Evolutionary conservation across 495 filamentous ascomycete species (phyloP).

Genomic region (Hypoxylon perforatum): DNA sequence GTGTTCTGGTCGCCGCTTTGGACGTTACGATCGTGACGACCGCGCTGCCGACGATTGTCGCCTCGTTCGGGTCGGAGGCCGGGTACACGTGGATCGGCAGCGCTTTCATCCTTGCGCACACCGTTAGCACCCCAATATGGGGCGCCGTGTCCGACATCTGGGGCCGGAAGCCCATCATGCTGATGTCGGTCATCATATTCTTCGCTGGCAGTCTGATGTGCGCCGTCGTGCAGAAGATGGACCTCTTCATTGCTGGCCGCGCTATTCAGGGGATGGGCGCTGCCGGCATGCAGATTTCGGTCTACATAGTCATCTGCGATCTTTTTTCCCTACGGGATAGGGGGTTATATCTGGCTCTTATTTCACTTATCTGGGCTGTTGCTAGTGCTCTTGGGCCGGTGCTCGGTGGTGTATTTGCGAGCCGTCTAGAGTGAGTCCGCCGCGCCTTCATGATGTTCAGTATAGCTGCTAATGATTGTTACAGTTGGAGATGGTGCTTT

Average conservation of each 20-base stretch:
- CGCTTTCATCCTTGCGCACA: slow-evolving; percentile 60
- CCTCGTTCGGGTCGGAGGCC: not conserved
- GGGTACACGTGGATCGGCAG: slow-evolving; percentile 44
- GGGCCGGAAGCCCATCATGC: slow-evolving; percentile 76
- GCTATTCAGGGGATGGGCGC: slow-evolving; percentile 80
- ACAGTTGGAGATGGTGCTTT: slow-evolving; percentile 43
- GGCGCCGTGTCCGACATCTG: slow-evolving; percentile 69
- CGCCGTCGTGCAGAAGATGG: slow-evolving; percentile 65
- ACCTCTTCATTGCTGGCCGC: slow-evolving; percentile 70
- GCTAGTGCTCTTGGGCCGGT: slow-evolving; percentile 66
- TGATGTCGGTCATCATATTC: slow-evolving; percentile 72
- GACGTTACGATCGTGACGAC: slow-evolving; percentile 70
- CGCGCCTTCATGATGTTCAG: slow-evolving; percentile 41
- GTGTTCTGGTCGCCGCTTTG: slow-evolving; percentile 62
- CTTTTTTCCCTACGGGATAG: slow-evolving; percentile 72
- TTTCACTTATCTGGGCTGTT: slow-evolving; percentile 72
- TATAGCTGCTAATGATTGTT: slow-evolving; percentile 26
- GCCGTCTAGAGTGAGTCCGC: slow-evolving; percentile 9
- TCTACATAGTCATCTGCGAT: slow-evolving; percentile 81
- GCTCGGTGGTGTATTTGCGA: slow-evolving; percentile 77
- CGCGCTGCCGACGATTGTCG: slow-evolving; percentile 37
- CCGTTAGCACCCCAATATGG: slow-evolving; percentile 52
- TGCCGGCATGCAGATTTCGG: slow-evolving; percentile 76
- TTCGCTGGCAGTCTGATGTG: slow-evolving; percentile 70
- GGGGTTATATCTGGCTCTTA: slow-evolving; percentile 51